phyloP scores from a whole-genome alignment of 768 basidiomycete genomes.

The Tylopilus plumbeoviolaceoides region DNA sequence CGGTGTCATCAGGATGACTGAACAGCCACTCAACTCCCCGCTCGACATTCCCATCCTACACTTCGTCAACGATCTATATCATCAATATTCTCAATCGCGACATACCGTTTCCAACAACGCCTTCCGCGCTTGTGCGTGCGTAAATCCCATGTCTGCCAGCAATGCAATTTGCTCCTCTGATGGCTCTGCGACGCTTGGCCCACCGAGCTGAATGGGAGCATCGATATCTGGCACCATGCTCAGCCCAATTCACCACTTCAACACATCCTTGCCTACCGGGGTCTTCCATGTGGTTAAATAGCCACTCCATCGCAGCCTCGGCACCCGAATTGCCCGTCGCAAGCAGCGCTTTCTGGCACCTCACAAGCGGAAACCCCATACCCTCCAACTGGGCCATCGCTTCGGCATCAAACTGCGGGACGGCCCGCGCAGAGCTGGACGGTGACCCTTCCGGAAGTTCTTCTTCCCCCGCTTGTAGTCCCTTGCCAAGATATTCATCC shows the following conservation, averaged over 20 bases:
- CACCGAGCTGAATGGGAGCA: constrained; percentile 50
- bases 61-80: background rate
- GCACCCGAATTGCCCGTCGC: constrained; percentile 77
- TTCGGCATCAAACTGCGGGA: constrained; percentile 68
- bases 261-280: constrained; percentile 47
- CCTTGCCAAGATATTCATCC: constrained; percentile 60
- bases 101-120: constrained; percentile 83
- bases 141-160: constrained; percentile 93
- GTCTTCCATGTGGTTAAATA: constrained; percentile 95
- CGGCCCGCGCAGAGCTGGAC: constrained; percentile 32
- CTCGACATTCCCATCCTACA: constrained; percentile 67
- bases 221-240: constrained; percentile 70
- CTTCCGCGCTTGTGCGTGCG: constrained; percentile 74
- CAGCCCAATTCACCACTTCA: background rate
- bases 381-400: constrained; percentile 74
- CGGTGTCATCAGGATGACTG: constrained; percentile 83
- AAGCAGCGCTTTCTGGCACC: constrained; percentile 87
- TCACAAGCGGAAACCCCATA: constrained; percentile 87
- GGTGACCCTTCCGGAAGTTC: constrained; percentile 58
- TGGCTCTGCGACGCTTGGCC: constrained; percentile 46
- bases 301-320: constrained; percentile 92
- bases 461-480: constrained; percentile 64
- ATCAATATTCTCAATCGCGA: constrained; percentile 2
- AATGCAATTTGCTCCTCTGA: constrained; percentile 65
- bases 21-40: constrained; percentile 97